phyloP scores from a whole-genome alignment of 345 rosid species.

The Durio zibethinus region DNA sequence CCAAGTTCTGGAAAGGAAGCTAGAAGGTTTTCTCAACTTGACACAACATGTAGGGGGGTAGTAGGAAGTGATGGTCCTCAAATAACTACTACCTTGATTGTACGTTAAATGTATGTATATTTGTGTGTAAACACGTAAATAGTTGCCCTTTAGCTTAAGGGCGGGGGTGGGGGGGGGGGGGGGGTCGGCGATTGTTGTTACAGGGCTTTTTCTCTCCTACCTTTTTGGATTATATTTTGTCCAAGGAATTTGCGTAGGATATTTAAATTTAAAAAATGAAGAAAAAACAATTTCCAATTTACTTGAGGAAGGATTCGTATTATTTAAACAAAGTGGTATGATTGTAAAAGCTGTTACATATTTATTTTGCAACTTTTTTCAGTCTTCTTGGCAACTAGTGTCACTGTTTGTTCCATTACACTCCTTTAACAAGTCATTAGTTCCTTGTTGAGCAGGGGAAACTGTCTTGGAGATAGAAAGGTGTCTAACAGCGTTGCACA shows the following conservation, averaged over 20 bases:
- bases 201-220: background rate
- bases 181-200: background rate
- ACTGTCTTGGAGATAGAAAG: conserved; percentile 20
- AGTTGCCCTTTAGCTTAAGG: background rate
- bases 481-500: conserved; percentile 33
- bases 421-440: background rate
- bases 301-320: background rate
- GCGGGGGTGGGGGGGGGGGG: too few species aligned
- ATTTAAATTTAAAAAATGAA: background rate
- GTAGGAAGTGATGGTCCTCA: conserved; percentile 18
- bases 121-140: background rate
- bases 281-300: background rate
- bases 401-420: conserved; percentile 10
- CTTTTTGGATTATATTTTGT: background rate
- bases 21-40: conserved; percentile 19
- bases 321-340: background rate
- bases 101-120: conserved; percentile 26
- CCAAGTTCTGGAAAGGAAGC: conserved; percentile 25
- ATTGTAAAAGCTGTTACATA: background rate
- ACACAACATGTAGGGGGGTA: conserved; percentile 37
- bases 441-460: conserved; percentile 9
- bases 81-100: conserved; percentile 26
- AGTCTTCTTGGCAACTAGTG: background rate
- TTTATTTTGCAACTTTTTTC: conserved; percentile 11
- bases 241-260: background rate